Evolutionary conservation across 2,329 filamentous ascomycete genomes (phyloP), one percentile per base, ranked within the genome.

Genomic region (Helicocarpus griseus): DNA sequence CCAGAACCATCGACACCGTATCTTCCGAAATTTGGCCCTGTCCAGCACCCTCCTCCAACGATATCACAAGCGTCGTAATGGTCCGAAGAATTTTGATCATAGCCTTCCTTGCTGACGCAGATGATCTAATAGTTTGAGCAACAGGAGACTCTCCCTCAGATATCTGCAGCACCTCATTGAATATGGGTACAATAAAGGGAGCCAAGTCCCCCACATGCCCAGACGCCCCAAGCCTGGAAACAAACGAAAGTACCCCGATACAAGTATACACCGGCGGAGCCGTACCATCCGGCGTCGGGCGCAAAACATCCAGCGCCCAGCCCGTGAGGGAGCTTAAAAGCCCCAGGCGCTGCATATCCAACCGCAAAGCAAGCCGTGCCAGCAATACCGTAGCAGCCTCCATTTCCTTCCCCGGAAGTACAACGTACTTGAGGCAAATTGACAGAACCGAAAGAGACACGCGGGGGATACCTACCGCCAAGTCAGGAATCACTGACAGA

Each of bases 361-460:
- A 82, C 14, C 93, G 81, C 65, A 90, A 82, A n/a, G 84, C 81
- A 43, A 96, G 75, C 43, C 89, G 80, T 17, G 95, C 87, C 6
- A 98, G 75, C 22, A 97, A 75, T 2, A 81, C 77, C 53, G 85
- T 89, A n/a, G 93, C 90, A 8, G 89, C 89, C 67, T 93, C 88
- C 52, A 87, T 81, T 64, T 96, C 91, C 61, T 95, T 96, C 0
- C 90, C 89, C 0, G 91, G 78, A 0, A 80, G 81, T 5, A 79
- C 73, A 14, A 97, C 77, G 62, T 89, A 87, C 52, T 79, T 77
- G 50, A 89, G 72, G 5, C 83, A 87, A 24, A 95, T 67, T 0
- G 81, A 80, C 4, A 95, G 72, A 8, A 93, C 74, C 13, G 88
- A 79, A 5, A 80, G 71, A 0, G 87, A 79, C 52, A 96, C 79